phyloP scores from a whole-genome alignment of 1,284 basidiomycete species.

The Caloboletus inedulis region DNA sequence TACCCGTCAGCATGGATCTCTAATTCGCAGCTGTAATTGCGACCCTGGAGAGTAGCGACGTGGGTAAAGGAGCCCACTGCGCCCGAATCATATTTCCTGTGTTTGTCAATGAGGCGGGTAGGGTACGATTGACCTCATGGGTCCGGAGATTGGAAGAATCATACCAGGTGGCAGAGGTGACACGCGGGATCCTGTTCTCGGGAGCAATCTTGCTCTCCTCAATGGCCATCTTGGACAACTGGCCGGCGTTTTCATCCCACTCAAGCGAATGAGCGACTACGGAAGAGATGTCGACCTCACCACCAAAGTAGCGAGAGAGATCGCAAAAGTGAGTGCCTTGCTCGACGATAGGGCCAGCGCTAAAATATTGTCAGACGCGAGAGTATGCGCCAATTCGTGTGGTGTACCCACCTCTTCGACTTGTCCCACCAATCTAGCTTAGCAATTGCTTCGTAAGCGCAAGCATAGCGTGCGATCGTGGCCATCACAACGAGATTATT shows the following conservation, averaged over 20 bases:
- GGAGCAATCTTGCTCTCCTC: conserved; percentile 77
- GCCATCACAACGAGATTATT: conserved; percentile 97
- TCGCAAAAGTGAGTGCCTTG: conserved; percentile 94
- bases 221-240: conserved; percentile 76
- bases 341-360: conserved; percentile 90
- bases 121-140: conserved; percentile 16
- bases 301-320: conserved; percentile 95
- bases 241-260: conserved; percentile 87
- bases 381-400: neutral
- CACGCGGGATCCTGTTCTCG: conserved; percentile 79
- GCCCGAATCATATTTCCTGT: conserved; percentile 88
- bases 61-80: conserved; percentile 90
- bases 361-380: conserved; percentile 28
- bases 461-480: conserved; percentile 93
- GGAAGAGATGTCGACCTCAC: conserved; percentile 86
- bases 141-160: conserved; percentile 25
- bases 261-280: conserved; percentile 88
- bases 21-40: conserved; percentile 89
- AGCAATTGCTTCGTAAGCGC: conserved; percentile 86
- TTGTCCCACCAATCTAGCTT: conserved; percentile 99
- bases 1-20: conserved; percentile 92
- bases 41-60: conserved; percentile 84
- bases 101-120: conserved; percentile 16
- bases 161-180: conserved; percentile 76
- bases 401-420: conserved; percentile 68